Base-by-base conservation (phyloP, 2,329 filamentous ascomycete genomes). In the Hortaea sp. region DNA sequence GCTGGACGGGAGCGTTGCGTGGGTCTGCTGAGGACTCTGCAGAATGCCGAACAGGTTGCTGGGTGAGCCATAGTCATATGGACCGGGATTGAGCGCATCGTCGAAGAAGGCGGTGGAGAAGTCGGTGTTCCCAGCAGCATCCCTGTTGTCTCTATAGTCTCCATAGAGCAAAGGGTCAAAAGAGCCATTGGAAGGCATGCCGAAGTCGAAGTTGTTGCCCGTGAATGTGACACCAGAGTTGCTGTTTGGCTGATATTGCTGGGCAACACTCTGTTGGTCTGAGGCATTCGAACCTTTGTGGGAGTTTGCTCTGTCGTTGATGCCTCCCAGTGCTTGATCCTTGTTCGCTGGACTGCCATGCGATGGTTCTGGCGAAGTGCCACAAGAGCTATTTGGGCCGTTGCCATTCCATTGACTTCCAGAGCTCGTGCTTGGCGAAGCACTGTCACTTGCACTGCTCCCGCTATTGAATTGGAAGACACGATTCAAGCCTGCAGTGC, bases 161-260 rank as follows among this genome's bases (percentile, higher is more conserved):
- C 85, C 86, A 64, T 95, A 97, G 4, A 97, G 74, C 46, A 92
- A 81, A 0, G 92, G 90, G 51, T 97, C 89, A 58, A 97, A 95
- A 57, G 84, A 82, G 35, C 81, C 77, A 42, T 92, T 72, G 6
- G 58, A 55, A 10, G 57, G 56, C 7, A 56, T 49, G 37, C 42
- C 57, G 51, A 50, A 59, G 37, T 60, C 56, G n/a, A 48, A 46
- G 39, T 56, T 56, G 42, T 47, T 47, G 37, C 30, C 30, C 9
- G 35, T 40, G 7, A 32, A 12, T 20, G 20, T 20, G 31, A 49
- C 35, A 2, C 41, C 44, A 27, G 42, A 43, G 40, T 52, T 54
- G 12, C 45, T 34, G 29, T 53, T 51, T 31, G 29, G 46, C 11
- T 43, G 45, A 7, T 44, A 40, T 12, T 42, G 28, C 31, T 53